Evolutionary conservation across 495 filamentous ascomycete genomes (phyloP), one percentile per base, ranked within the genome.

Genomic region (Xylaria scruposa): DNA sequence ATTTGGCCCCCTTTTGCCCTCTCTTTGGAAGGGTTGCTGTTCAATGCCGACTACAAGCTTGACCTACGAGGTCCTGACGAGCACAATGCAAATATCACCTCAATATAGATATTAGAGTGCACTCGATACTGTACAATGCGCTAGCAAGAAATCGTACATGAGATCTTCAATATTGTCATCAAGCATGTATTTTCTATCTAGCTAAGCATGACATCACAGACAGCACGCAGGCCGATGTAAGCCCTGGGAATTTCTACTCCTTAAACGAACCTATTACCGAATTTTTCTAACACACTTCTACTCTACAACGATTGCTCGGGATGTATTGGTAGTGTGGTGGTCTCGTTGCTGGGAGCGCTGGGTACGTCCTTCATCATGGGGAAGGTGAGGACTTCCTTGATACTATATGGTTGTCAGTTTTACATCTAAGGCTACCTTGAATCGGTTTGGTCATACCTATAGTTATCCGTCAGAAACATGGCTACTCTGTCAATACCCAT

Each of bases 401-500:
- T 98, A 72, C 79, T 78, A 58, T 62, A 21, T 21, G 31, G 8
- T 31, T 56, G 68, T 70, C 15, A 70, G 68, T 29, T 19, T 40
- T 10, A 6, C 7, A 29, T 62, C 58, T 3, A 15, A 4, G 19
- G 7, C 12, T 12, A 21, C 33, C 3, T 38, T 12, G 5, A 8
- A 10, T 59, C 67, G 83, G 88, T 17, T 5, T 40, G 31, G 19
- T 21, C 58, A 46, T 53, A 70, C 68, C 68, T 77, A 86, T 98
- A 97, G 81, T 97, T 91, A 83, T 98, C 88, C 59, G 97, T 98
- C 76, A 98, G 85, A 87, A 98, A 98, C 96, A 98, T 98, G 77
- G 95, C 92, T 78, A 98, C 77, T 72, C 94, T 92, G 83, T 99
- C 96, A 77, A 99, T 97, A 73, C 97, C 96, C 90, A 98, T 93